Base-by-base conservation (phyloP, 345 rosid genomes). In the Ailanthus altissimus region DNA sequence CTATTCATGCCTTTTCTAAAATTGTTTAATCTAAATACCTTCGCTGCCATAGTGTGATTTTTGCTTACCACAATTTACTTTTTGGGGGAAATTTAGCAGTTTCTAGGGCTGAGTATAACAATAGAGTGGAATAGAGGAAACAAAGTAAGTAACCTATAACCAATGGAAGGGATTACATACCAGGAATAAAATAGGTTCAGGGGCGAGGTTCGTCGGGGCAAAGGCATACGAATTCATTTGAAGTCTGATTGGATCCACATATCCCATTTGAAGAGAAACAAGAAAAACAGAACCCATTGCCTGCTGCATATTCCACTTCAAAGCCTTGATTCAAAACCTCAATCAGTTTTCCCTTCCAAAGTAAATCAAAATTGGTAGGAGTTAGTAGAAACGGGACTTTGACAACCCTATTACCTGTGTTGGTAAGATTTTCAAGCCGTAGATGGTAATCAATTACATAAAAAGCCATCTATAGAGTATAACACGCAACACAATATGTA, bases 331-430 rank as follows among this genome's bases (percentile, higher is more conserved):
- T 49, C 45, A 69, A 38, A 47, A 50, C 40, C 42, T 26, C 73
- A 0, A 0, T 8, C 73, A 49, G 8, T 9, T 0, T 25, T 6
- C 42, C 59, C 0, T 5, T 12, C 40, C 0, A 0, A 45, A 67
- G 73, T n/a, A n/a, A n/a, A n/a, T n/a, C n/a, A n/a, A n/a, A n/a
- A n/a, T n/a, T n/a, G n/a, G n/a, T n/a, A n/a, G n/a, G n/a, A n/a
- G n/a, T n/a, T n/a, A n/a, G n/a, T n/a, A n/a, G n/a, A n/a, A n/a
- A n/a, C n/a, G n/a, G n/a, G n/a, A n/a, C n/a, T n/a, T n/a, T n/a
- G n/a, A n/a, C n/a, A n/a, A n/a, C n/a, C n/a, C n/a, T n/a, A n/a
- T n/a, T n/a, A n/a, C n/a, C n/a, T n/a, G n/a, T n/a, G n/a, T n/a
- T n/a, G n/a, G n/a, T n/a, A n/a, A n/a, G n/a, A n/a, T n/a, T n/a